phyloP scores from a whole-genome alignment of 352 stramenopile genomes.

The Pythium angustatum region DNA sequence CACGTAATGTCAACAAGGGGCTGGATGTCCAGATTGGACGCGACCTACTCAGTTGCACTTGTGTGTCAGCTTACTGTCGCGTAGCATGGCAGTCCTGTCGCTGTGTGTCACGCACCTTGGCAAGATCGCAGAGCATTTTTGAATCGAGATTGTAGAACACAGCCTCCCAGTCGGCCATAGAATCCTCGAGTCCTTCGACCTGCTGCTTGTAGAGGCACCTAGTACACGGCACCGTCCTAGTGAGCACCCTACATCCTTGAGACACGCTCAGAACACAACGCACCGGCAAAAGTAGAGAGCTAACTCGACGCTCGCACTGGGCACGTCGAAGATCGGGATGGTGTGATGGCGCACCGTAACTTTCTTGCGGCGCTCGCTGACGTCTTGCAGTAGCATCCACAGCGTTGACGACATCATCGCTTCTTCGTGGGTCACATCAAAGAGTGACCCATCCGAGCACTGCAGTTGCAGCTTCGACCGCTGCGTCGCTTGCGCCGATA shows the following conservation, averaged over 20 bases:
- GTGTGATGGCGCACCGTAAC: slow-evolving; percentile 61
- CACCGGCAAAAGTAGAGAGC: slow-evolving; percentile 77
- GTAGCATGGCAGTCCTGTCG: too few species aligned
- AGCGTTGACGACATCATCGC: slow-evolving; percentile 87
- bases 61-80: too few species aligned
- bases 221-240: too few species aligned
- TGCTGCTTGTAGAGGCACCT: slow-evolving; percentile 79
- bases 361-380: slow-evolving; percentile 52
- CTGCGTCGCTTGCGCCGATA: slow-evolving; percentile 2
- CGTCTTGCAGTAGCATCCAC: slow-evolving; percentile 79
- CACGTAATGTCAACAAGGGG: slow-evolving; percentile 79
- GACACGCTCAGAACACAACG: too few species aligned
- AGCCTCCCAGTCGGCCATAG: slow-evolving; percentile 67
- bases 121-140: slow-evolving; percentile 76
- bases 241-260: too few species aligned
- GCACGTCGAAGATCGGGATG: slow-evolving; percentile 76
- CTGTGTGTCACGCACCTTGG: slow-evolving; percentile 62
- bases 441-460: slow-evolving; percentile 64
- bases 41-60: too few species aligned
- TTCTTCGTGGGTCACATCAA: slow-evolving; percentile 80
- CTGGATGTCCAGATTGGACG: slow-evolving; percentile 81
- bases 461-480: slow-evolving; percentile 75
- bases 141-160: slow-evolving; percentile 72
- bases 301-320: slow-evolving; percentile 66
- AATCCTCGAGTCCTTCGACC: slow-evolving; percentile 57